Base-by-base conservation (phyloP, 345 rosid genomes). In the Moringa oleifera region DNA sequence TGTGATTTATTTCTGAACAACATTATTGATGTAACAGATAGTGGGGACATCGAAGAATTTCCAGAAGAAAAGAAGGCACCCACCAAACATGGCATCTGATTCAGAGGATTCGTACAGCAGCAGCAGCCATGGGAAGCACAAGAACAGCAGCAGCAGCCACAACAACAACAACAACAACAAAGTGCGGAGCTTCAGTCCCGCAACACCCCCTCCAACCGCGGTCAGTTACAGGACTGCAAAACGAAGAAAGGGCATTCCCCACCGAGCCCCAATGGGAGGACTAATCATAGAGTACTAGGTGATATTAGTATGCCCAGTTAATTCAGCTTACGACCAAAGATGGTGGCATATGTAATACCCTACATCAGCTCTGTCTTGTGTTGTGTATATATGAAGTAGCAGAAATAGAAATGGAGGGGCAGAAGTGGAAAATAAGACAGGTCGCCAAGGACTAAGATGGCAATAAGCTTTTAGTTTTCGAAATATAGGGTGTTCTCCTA, bases 181-280 rank as follows among this genome's bases (percentile, higher is more conserved):
- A 64, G 52, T 67, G 41, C 87, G 70, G 58, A 82, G 90, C 72
- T 90, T 91, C 68, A 78, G 78, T 0, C 97, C 97, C 0, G 82
- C 96, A 3, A 94, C 97, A 19, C 97, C 95, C 0, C 95, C 96
- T 53, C 80, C 96, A 28, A 85, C 91, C 0, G 70, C 87, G 0
- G 81, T 69, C 53, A 83, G 31, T 58, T 73, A 69, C 59, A 75
- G 86, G 20, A 71, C 80, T 0, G 80, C 87, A 17, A 90, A 90
- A 77, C 84, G 97, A 55, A 83, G 99, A 61, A 94, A 94, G 76
- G 97, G 99, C 21, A 85, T 90, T 15, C 97, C 99, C 17, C 96
- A 88, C 73, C 81, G 99, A 17, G 85, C 97, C 56, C 99, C 99
- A 0, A 77, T 89, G 79, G 95, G 96, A 52, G 99, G 95, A 41